Base-by-base conservation (phyloP, 108 stramenopile species). In the Skeletonema grethae region DNA sequence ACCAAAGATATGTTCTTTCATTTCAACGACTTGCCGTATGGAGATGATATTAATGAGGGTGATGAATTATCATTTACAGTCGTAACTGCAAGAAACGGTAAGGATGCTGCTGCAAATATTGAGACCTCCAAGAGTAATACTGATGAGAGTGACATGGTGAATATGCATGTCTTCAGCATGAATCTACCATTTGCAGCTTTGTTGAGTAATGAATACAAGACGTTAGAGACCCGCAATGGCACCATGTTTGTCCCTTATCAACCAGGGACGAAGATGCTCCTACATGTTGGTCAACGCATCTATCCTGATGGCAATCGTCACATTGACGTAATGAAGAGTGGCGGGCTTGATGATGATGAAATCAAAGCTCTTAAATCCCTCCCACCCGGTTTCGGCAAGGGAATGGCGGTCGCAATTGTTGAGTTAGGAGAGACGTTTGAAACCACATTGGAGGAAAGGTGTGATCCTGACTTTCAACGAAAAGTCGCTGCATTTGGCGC, bases 201-300 rank as follows among this genome's bases (percentile, higher is more conserved):
- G 28, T 67, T 95, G n/a, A 82, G 85, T 9, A 91, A 92, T 75
- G 93, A 89, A 20, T 81, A 86, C 78, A 95, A 95, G 63, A 89
- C 87, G 13, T 48, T 95, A 5, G 93, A 95, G 69, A 85, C 87
- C 12, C 76, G 93, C 6, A 95, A 95, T 68, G 86, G 89, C 13
- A 88, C 90, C 15, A 92, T 95, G 89, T 95, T 95, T 69, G 72
- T 72, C 24, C 66, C 79, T 25, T 88, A 89, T 56, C 62, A 82
- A 13, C 82, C 85, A 53, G 93, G 93, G 11, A 90, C 90, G 4
- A 77, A 76, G 53, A 80, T 95, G 75, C 67, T 90, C 0, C 79
- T 95, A 10, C 90, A 91, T 61, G 91, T 90, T 6, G 93, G 93
- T 9, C 87, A 77, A 63, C 56, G 90, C 60, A 89, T 71, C 0